Base-by-base conservation (phyloP, 1,139 yeast genomes). In the Meyerozyma guilliermondii region DNA sequence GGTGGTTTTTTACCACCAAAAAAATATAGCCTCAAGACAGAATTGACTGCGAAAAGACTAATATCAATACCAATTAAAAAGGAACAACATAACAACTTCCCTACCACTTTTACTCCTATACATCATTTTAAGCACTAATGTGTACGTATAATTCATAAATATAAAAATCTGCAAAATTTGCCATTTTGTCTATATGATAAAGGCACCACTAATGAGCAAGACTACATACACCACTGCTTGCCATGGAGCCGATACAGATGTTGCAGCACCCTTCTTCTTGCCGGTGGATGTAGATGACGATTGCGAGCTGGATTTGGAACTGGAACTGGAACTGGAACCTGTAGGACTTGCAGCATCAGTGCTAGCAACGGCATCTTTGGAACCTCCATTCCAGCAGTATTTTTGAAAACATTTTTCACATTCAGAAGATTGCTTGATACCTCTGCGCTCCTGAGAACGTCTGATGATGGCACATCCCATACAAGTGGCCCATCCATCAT, bases 391-490 rank as follows among this genome's bases (percentile, higher is more conserved):
- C 74, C 74, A 71, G 49, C 77, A 71, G 51, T 70, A 71, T 5
- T 58, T 47, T 14, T 58, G 46, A 48, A 71, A 71, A 44, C 77
- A 71, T 41, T 60, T 48, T 42, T 62, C 53, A 46, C 77, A 71
- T 46, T 70, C 71, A 28, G 65, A 69, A 1, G 69, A 59, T 47
- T 68, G 76, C 29, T 63, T 60, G 31, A 61, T 43, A 3, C 65
- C 65, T 40, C 61, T 55, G 44, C 76, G 53, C 50, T 71, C 76
- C 50, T 71, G 74, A 6, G 65, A 61, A 50, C 77, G 55, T 49
- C 75, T 58, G 34, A 71, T 68, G 20, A 71, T 62, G 5, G 77
- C 77, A 58, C 77, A 71, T 3, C 74, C 76, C 13, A 71, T 72
- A 55, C 77, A 71, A 1, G 63, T 63, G 6, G 66, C 61, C 75